phyloP scores from a whole-genome alignment of 768 basidiomycete genomes.

The Boletus eberwhitei region DNA sequence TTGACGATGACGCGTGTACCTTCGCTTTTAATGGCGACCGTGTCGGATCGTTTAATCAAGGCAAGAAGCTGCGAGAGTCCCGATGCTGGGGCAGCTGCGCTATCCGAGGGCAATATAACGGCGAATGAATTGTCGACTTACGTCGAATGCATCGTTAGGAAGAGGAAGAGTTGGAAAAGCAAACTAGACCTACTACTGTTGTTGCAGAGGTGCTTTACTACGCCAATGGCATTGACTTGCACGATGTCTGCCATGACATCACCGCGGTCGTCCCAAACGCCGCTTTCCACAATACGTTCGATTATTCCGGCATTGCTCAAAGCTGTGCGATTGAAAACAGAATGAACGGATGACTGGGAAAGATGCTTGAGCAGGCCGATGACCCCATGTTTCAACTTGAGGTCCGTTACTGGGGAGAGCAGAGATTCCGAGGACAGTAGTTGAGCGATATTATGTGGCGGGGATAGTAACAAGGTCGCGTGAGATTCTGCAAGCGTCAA shows the following conservation, averaged over 20 bases:
- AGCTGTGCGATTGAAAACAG: slow-evolving; percentile 52
- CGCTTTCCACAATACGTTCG: slow-evolving; percentile 54
- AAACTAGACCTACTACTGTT: slow-evolving; percentile 53
- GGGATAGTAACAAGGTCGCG: slow-evolving; percentile 57
- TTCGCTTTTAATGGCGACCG: slow-evolving; percentile 82
- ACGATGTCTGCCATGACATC: slow-evolving; percentile 82
- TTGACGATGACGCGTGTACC: slow-evolving; percentile 88
- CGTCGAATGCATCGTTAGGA: slow-evolving; percentile 5
- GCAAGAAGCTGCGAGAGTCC: slow-evolving; percentile 69
- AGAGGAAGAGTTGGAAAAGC: slow-evolving; percentile 27
- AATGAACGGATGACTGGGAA: slow-evolving; percentile 61
- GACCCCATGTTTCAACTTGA: slow-evolving; percentile 87
- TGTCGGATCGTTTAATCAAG: slow-evolving; percentile 75
- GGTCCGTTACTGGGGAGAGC: slow-evolving; percentile 55
- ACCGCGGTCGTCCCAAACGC: slow-evolving; percentile 66
- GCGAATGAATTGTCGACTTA: slow-evolving; percentile 45
- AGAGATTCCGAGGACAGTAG: slow-evolving; percentile 54
- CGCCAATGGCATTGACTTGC: slow-evolving; percentile 83
- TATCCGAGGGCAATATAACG: slow-evolving; percentile 48
- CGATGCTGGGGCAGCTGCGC: slow-evolving; percentile 34
- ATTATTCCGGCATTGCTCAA: slow-evolving; percentile 65
- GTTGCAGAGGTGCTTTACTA: slow-evolving; percentile 85
- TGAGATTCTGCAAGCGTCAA: slow-evolving; percentile 45
- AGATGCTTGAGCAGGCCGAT: slow-evolving; percentile 87
- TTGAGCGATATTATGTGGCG: slow-evolving; percentile 63